Percentiles rank a stretch among this genome's conserved stretches.
These are phyloP conservation scores for Circinella umbellata DNA, from an alignment of 371 early-diverging fungal genomes.

Conservation along the genomic window DNA sequence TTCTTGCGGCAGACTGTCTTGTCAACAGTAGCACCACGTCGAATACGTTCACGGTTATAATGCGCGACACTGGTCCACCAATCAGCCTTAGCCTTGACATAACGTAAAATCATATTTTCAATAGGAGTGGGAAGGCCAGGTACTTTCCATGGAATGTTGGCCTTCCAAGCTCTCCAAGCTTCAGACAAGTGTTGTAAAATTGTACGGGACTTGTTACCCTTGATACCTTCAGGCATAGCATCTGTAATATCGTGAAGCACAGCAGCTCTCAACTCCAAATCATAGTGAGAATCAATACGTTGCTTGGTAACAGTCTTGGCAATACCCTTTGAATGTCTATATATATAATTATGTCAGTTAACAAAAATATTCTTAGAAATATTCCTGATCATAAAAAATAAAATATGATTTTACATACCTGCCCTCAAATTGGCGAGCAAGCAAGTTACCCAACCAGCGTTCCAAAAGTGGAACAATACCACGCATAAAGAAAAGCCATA, in stretches of 20 bases:
- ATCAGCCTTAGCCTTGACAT: constrained; percentile 98
- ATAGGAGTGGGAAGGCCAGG: constrained; percentile 97
- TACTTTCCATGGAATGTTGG: constrained; percentile 99
- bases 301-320: constrained; percentile 99
- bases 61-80: constrained; percentile 99
- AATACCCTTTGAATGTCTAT: constrained; percentile 93
- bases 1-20: constrained; percentile 98
- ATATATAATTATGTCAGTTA: too few species aligned
- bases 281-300: constrained; percentile 98
- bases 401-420: background rate
- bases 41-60: constrained; percentile 98
- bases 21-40: constrained; percentile 99
- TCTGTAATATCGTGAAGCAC: constrained; percentile 98
- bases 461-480: constrained; percentile 98
- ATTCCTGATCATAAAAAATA: too few species aligned
- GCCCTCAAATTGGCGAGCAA: constrained; percentile 98
- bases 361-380: too few species aligned
- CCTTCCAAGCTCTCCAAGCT: constrained; percentile 99
- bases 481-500: constrained; percentile 99
- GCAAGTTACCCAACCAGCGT: constrained; percentile 97
- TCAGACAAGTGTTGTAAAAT: constrained; percentile 98
- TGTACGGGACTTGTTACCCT: constrained; percentile 93
- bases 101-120: constrained; percentile 98
- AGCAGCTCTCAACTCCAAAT: constrained; percentile 96
- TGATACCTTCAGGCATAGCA: constrained; percentile 98